Evolutionary conservation across 106 monocot genomes (phyloP), one percentile per base, ranked within the genome.

Genomic region (Hemerocallis citrina): DNA sequence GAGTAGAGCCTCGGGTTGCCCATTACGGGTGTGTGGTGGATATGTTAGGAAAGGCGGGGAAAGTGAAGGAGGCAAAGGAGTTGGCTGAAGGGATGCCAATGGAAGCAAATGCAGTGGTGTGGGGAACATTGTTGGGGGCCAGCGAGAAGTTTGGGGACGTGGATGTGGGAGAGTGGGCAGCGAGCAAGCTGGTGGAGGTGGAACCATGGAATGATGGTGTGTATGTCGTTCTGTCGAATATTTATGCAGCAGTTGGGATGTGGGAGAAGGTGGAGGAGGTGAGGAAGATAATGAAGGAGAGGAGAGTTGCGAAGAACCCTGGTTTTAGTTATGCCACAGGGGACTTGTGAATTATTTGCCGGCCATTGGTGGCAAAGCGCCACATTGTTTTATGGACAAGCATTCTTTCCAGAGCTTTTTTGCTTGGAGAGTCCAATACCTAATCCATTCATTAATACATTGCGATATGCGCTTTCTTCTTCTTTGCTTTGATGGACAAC

Each of bases 121-220:
- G 70, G 45, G 90, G 90, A 32, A 72, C 74, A 3, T 44, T 90
- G 60, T 62, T 90, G 22, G 90, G 90, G 39, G 90, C 90, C 0
- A 76, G 85, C 34, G 90, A 85, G 80, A 90, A 82, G 71, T 68
- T 85, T 33, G 79, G 79, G 27, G 55, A 67, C 51, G 79, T 85
- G 52, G 57, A 52, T 39, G 65, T 85, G 25, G 90, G 85, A 21
- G 73, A 77, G 46, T 82, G 81, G 81, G 82, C 61, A 21, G 90
- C 82, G 14, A 57, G 27, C 15, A 79, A 69, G 60, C 33, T 85
- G 40, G 6, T 71, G 45, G 74, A 76, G 76, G 16, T 79, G 57
- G 90, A 85, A 61, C 90, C 85, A 7, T 76, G 81, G 78, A 90
- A 90, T 37, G 90, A 90, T 50, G 90, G 85, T 15, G 85, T 81